Conservation (phyloP, 2,329 filamentous ascomycete genomes). For the Claviceps africana region DNA sequence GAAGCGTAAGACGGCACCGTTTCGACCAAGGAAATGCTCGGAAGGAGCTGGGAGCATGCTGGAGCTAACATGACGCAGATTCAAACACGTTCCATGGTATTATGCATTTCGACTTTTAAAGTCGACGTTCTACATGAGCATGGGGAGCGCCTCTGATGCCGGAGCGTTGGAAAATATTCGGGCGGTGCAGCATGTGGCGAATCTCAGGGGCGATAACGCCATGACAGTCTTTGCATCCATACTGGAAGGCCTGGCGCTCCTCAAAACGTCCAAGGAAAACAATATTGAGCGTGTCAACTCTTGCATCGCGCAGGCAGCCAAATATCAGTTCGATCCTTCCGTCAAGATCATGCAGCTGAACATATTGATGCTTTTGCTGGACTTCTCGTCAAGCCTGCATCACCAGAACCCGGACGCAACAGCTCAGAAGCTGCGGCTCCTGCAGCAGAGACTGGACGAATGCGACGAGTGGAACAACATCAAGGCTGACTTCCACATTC, state of each 20-base stretch:
- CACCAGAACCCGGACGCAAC: constrained; percentile 44
- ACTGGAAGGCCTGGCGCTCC: constrained; percentile 54
- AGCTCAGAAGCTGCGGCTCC: constrained; percentile 42
- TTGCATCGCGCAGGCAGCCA: constrained; percentile 60
- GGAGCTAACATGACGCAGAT: constrained; percentile 21
- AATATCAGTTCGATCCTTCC: constrained; percentile 53
- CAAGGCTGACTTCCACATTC: constrained; percentile 37
- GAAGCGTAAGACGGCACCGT: constrained; percentile 37
- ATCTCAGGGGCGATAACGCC: constrained; percentile 45
- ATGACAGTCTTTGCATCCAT: constrained; percentile 52
- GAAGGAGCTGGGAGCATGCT: too few relatives aligned
- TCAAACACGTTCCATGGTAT: constrained; percentile 56
- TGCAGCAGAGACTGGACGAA: constrained; percentile 50
- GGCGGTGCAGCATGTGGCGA: constrained; percentile 45
- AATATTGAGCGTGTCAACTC: constrained; percentile 56
- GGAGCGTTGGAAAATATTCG: constrained; percentile 56
- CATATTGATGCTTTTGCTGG: constrained; percentile 50
- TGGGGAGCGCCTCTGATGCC: constrained; percentile 44
- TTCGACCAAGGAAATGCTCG: not conserved
- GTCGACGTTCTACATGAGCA: constrained; percentile 52
- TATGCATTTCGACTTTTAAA: constrained; percentile 67
- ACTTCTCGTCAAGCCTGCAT: constrained; percentile 55
- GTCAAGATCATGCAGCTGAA: constrained; percentile 52
- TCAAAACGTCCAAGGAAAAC: constrained; percentile 50
- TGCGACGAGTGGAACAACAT: constrained; percentile 34